phyloP scores from a whole-genome alignment of 352 stramenopile genomes.

The Phytophthora brassicae region DNA sequence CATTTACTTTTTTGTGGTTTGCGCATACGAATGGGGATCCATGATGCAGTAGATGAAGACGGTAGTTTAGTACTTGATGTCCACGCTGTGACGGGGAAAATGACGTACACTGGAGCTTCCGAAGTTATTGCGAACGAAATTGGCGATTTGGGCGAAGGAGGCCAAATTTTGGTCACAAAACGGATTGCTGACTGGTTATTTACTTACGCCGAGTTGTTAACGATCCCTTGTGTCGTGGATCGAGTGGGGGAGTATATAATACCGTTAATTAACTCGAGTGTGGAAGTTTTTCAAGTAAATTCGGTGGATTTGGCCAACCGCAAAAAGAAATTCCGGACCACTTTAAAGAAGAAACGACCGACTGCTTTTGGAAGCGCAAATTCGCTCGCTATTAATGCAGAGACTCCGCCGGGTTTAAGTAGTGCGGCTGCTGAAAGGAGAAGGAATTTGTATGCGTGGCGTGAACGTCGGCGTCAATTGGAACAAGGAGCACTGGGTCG shows the following conservation, averaged over 20 bases:
- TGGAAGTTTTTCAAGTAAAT: conserved; percentile 50
- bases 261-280: conserved; percentile 35
- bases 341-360: conserved; percentile 8
- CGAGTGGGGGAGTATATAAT: conserved; percentile 44
- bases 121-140: conserved; percentile 58
- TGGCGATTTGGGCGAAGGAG: conserved; percentile 52
- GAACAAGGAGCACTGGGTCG: conserved; percentile 25
- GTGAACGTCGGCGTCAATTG: conserved; percentile 31
- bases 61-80: conserved; percentile 40
- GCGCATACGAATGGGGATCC: conserved; percentile 65
- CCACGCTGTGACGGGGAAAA: conserved; percentile 55
- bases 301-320: conserved; percentile 31
- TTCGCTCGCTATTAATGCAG: conserved; percentile 1
- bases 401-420: conserved; percentile 25
- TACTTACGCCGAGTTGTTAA: conserved; percentile 43
- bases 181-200: conserved; percentile 49
- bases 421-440: conserved; percentile 23
- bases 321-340: conserved; percentile 44
- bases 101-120: conserved; percentile 55
- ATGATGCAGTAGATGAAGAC: conserved; percentile 42
- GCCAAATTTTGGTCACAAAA: conserved; percentile 56
- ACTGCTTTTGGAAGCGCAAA: conserved; percentile 3
- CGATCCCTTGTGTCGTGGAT: conserved; percentile 34
- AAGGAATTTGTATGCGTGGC: conserved; percentile 32
- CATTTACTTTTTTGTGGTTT: conserved; percentile 50